phyloP scores from a whole-genome alignment of 106 monocot species.

The Dactylorhiza incarnata region DNA sequence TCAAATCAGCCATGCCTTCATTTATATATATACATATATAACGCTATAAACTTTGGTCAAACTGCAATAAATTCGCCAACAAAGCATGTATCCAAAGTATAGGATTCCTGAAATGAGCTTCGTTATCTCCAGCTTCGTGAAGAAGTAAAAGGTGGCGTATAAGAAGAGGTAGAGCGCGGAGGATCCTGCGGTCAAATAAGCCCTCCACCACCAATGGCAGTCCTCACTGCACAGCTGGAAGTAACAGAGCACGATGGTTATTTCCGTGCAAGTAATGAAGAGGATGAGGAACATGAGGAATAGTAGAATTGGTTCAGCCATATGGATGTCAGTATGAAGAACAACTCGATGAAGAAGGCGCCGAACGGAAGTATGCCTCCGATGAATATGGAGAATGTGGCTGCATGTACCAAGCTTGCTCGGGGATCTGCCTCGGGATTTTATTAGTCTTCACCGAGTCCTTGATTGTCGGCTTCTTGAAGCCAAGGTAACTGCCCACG shows the following conservation, averaged over 20 bases:
- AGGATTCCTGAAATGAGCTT: constrained; percentile 54
- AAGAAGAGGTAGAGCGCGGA: constrained; percentile 59
- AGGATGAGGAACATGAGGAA: constrained; percentile 65
- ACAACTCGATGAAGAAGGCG: constrained; percentile 62
- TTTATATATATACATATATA: too few species aligned
- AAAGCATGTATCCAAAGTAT: constrained; percentile 70
- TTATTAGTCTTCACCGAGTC: constrained; percentile 68
- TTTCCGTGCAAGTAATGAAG: constrained; percentile 59
- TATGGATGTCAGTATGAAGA: constrained; percentile 67
- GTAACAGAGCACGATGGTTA: constrained; percentile 70
- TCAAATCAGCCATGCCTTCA: too few species aligned
- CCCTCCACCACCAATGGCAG: constrained; percentile 72
- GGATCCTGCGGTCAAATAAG: constrained; percentile 60
- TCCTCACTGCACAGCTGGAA: constrained; percentile 75
- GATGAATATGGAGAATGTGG: constrained; percentile 60
- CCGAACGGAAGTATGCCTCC: constrained; percentile 67
- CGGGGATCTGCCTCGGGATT: constrained; percentile 62
- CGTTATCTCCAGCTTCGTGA: constrained; percentile 67
- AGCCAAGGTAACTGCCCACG: constrained; percentile 58
- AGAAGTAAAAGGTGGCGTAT: constrained; percentile 63
- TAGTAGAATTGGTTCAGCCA: constrained; percentile 78
- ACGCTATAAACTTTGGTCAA: too few species aligned
- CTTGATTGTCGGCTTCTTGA: constrained; percentile 53
- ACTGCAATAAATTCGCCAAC: too few species aligned
- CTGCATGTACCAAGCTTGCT: constrained; percentile 76